Base-by-base conservation (phyloP, 768 basidiomycete genomes). In the Russula compacta region DNA sequence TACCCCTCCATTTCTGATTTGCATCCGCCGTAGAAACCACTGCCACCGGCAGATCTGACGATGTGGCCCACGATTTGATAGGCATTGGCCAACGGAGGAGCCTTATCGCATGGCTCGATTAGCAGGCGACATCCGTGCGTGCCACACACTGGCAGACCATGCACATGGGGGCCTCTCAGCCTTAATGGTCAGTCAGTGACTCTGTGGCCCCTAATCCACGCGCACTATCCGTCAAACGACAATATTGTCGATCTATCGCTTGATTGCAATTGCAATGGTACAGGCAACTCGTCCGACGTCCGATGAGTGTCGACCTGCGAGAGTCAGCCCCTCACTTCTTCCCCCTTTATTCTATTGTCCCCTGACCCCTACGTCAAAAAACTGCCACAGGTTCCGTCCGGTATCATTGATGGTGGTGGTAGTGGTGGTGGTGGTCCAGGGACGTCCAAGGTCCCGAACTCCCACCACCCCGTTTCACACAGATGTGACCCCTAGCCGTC, bases 381-480 rank as follows among this genome's bases (percentile, higher is more conserved):
- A 4, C 11, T 33, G 29, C 47, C 47, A 49, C 47, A 15, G 49
- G 35, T 50, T n/a, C 10, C 56, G 46, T 48, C 35, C n/a, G 19
- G 11, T 38, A 6, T 38, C 33, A 50, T 17, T n/a, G 49, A n/a
- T 35, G 15, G 36, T 52, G 32, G 4, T 35, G 10, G 33, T 19
- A 11, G 11, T 52, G n/a, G 33, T 50, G 47, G 56, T 57, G 47
- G 7, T 38, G n/a, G 19, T 39, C 36, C 55, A 47, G 55, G 47
- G 6, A 39, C 55, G 9, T 29, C 47, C 17, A n/a, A n/a, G 24
- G 3, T 15, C 46, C 54, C 24, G 40, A 11, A 42, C 49, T 24
- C 40, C 57, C 57, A 43, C 15, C 14, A 42, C 57, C 58, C 58
- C 35, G 50, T 58, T 58, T 58, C 57, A 58, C 21, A 24, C 21